Conservation (phyloP, 2,329 filamentous ascomycete species). For the Claviceps quebecensis region DNA sequence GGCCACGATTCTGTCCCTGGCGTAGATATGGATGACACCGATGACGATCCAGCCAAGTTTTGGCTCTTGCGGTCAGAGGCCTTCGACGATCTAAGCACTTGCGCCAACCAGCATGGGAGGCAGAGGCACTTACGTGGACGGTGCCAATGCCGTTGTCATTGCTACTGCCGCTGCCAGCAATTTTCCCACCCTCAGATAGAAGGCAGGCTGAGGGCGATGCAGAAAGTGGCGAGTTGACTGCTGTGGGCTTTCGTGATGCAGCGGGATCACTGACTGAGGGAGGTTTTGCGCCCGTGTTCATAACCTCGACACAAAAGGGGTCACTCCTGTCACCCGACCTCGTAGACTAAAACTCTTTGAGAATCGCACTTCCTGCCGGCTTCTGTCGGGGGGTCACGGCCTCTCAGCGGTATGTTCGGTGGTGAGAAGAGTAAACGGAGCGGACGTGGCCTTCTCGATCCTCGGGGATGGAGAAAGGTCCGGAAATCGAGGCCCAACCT, state of each 20-base stretch:
- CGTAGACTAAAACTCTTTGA: no score
- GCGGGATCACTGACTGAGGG: not conserved
- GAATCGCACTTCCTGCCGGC: no score
- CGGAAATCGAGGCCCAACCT: conserved; percentile 7
- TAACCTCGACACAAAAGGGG: not conserved
- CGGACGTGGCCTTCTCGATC: conserved; percentile 7
- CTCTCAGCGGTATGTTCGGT: conserved; percentile 5
- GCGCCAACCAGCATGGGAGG: not conserved
- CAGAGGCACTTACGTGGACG: not conserved
- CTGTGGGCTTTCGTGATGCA: not conserved
- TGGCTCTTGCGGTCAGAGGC: conserved; percentile 1
- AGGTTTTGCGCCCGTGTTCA: conserved; percentile 2
- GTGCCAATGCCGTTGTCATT: not conserved
- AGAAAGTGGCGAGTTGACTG: not conserved
- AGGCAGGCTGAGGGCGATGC: not conserved
- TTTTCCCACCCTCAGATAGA: not conserved
- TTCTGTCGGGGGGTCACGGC: not conserved
- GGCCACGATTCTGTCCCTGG: conserved; percentile 2
- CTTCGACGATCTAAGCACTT: conserved; percentile 2
- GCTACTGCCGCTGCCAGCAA: conserved; percentile 1
- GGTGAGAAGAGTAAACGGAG: conserved; percentile 7
- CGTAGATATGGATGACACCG: conserved; percentile 2
- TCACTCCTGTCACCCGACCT: no score
- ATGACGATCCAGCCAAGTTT: not conserved
- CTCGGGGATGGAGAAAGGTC: conserved; percentile 3